Evolutionary conservation across 345 rosid species (phyloP).

Genomic region (Ailanthus altissimus): DNA sequence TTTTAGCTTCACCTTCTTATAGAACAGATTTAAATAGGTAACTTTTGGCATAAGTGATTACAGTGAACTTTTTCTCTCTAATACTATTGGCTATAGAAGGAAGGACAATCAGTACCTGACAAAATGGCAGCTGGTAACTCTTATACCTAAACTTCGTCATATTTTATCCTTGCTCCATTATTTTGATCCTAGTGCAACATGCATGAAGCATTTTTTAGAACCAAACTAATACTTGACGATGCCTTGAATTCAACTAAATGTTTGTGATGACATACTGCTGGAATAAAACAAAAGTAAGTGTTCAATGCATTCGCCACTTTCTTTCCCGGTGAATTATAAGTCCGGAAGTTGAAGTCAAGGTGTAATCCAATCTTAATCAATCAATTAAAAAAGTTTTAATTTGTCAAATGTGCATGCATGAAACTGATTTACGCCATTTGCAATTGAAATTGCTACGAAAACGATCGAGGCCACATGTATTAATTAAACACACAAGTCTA

Average conservation of each 20-base stretch:
- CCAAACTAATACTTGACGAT: not conserved
- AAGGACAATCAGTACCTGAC: not conserved
- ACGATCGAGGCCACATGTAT: slow-evolving; percentile 18
- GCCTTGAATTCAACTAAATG: not conserved
- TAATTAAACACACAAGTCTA: slow-evolving; percentile 32
- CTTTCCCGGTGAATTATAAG: slow-evolving; percentile 5
- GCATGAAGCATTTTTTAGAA: not conserved
- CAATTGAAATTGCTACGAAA: slow-evolving; percentile 11
- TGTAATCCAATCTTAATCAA: not conserved
- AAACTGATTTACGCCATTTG: slow-evolving; percentile 5
- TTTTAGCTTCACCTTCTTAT: slow-evolving; percentile 14
- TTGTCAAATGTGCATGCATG: not conserved
- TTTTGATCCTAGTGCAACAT: not conserved
- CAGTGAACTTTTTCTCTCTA: not conserved
- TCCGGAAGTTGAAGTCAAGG: slow-evolving; percentile 13
- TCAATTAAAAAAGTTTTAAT: not conserved
- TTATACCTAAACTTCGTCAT: not conserved
- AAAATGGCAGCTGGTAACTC: slow-evolving; percentile 11
- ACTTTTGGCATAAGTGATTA: not conserved
- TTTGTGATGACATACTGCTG: not conserved
- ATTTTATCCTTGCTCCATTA: not conserved
- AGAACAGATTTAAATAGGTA: slow-evolving; percentile 5
- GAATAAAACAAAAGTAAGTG: not conserved
- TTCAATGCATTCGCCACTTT: not conserved
- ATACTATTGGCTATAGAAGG: not conserved